Evolutionary conservation across 441 rosid genomes (phyloP), one percentile per base, ranked within the genome.

Genomic region (Arabidopsis lyrata): DNA sequence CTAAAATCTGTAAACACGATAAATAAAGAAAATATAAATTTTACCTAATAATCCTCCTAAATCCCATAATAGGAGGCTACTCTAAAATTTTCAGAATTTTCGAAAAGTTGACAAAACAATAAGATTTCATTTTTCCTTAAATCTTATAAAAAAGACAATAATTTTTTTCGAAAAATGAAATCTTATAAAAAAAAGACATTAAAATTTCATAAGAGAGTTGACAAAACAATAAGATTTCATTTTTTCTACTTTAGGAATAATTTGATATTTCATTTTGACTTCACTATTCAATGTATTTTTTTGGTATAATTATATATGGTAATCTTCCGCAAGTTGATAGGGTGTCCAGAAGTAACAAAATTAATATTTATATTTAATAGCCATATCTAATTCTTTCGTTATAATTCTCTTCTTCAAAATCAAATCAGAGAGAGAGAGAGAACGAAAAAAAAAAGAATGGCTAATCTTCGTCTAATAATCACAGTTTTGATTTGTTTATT

Each of bases 361-460:
- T 14, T 14, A 41, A n/a, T 29, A 72, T 16, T 54, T 18, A 34
- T 53, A 32, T 34, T 9, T 42, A 42, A 32, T 55, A 31, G 44
- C 35, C 36, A 14, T 36, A 48, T 24, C 52, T 15, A 10, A 41
- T 72, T 8, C 11, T 47, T 55, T 64, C 14, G 0, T 49, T 10
- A 39, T 18, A 58, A 42, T 13, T 68, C 29, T 44, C 42, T 53
- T 75, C 53, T 36, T 68, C 70, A 53, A 54, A 49, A 18, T 39
- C 27, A 42, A 39, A 47, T 56, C 24, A 58, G 5, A 13, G 16
- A 58, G 60, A 74, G 69, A 69, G 34, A 9, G 16, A 14, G 27
- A 6, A n/a, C 14, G 27, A 5, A 50, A 29, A 31, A 8, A 95
- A 18, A 6, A 14, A 2, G 50, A 38, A 75, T 76, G 79, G 36